A percentile compares a stretch with the other conserved stretches of the same genome.
phyloP scores from a whole-genome alignment of 176 grass and related monocot genomes.

The Carex cristatella region DNA sequence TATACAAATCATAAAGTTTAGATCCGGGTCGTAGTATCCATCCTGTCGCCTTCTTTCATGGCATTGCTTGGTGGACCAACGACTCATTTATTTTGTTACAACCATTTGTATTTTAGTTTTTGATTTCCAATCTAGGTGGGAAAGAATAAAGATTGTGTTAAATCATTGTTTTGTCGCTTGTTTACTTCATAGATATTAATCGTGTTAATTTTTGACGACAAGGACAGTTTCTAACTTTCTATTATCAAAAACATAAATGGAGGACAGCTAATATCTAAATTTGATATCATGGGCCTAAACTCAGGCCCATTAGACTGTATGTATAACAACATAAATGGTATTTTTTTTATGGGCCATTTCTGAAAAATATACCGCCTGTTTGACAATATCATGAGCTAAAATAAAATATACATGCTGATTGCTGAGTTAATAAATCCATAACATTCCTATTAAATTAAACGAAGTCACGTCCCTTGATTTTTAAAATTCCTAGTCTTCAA shows the following conservation, averaged over 20 bases:
- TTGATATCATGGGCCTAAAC: background rate
- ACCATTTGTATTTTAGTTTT: background rate
- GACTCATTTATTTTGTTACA: constrained; percentile 6
- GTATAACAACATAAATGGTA: background rate
- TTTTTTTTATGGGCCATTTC: background rate
- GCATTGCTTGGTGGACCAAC: constrained; percentile 3
- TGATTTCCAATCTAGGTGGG: background rate
- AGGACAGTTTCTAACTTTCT: background rate
- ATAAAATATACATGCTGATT: too few relatives aligned
- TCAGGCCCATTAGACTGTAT: background rate
- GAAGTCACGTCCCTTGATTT: too few relatives aligned
- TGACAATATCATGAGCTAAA: background rate
- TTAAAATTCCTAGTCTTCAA: too few relatives aligned
- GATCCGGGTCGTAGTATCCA: background rate
- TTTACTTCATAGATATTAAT: background rate
- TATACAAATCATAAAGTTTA: background rate
- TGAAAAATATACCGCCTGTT: background rate
- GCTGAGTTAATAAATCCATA: too few relatives aligned
- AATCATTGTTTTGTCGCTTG: background rate
- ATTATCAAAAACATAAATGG: background rate
- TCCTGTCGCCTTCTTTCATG: constrained; percentile 27
- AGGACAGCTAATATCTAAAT: background rate
- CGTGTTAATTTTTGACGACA: background rate
- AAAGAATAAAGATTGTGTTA: background rate
- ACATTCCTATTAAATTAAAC: too few relatives aligned